Evolutionary conservation across 306 rosid genomes (phyloP).

Genomic region (Cucumis cinereus): DNA sequence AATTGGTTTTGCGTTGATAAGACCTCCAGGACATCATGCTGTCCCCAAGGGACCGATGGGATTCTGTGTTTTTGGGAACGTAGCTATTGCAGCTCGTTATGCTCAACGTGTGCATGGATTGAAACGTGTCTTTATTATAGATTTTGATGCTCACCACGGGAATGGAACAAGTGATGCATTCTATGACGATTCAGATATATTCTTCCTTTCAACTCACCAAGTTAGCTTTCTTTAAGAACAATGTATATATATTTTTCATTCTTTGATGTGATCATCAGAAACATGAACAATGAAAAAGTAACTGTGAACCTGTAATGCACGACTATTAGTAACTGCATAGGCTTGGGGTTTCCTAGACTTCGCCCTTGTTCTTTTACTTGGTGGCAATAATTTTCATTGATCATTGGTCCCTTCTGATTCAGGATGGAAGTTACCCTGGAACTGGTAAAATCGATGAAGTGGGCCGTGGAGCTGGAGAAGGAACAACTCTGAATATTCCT

Average conservation of each 20-base stretch:
- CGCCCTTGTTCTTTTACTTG: neutral
- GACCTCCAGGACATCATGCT: conserved; percentile 99
- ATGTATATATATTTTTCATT: neutral
- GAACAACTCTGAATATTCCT: conserved; percentile 83
- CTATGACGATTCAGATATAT: conserved; percentile 76
- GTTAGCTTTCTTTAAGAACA: conserved; percentile 33
- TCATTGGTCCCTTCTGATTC: conserved; percentile 8
- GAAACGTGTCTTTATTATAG: conserved; percentile 76
- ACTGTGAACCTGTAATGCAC: neutral
- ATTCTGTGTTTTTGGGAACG: conserved; percentile 82
- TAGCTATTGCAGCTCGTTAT: conserved; percentile 87
- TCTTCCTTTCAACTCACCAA: conserved; percentile 91
- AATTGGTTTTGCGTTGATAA: conserved; percentile 79
- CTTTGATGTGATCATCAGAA: neutral
- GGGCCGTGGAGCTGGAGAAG: conserved; percentile 77
- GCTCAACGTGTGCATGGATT: conserved; percentile 76
- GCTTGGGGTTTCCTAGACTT: neutral
- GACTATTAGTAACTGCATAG: neutral
- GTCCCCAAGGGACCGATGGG: conserved; percentile 91
- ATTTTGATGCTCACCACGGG: conserved; percentile 92
- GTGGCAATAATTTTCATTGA: neutral
- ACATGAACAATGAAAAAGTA: neutral
- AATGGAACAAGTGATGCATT: conserved; percentile 94
- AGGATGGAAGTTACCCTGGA: conserved; percentile 97
- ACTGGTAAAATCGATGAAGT: conserved; percentile 79